phyloP scores from a whole-genome alignment of 352 stramenopile genomes.

The Globisporangium viniferum region DNA sequence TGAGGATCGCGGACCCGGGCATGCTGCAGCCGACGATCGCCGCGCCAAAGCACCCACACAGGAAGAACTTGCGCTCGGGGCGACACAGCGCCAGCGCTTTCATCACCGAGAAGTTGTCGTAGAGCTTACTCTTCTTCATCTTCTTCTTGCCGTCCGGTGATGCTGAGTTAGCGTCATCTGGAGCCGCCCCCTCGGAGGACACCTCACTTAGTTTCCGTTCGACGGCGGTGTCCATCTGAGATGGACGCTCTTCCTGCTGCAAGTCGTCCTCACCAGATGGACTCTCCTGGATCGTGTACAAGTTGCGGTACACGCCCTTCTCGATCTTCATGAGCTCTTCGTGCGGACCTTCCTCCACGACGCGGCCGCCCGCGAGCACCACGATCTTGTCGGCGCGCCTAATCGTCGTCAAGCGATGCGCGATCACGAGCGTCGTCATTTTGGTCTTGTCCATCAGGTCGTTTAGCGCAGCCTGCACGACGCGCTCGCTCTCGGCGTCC shows the following conservation, averaged over 20 bases:
- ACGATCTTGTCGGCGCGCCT: constrained; percentile 60
- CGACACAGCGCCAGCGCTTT: constrained; percentile 27
- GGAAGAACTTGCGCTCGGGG: constrained; percentile 37
- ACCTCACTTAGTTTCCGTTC: neutral
- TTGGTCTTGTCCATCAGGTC: constrained; percentile 24
- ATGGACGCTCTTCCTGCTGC: constrained; percentile 12
- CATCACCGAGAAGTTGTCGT: constrained; percentile 26
- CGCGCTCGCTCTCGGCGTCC: constrained; percentile 29
- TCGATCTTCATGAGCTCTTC: constrained; percentile 49
- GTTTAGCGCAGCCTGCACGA: constrained; percentile 39
- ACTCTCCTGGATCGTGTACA: constrained; percentile 57
- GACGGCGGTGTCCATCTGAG: neutral
- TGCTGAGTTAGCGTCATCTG: neutral
- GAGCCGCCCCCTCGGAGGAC: neutral
- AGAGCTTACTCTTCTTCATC: neutral
- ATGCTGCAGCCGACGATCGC: constrained; percentile 30
- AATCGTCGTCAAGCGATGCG: constrained; percentile 51
- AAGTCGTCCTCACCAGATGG: constrained; percentile 9
- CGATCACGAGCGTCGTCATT: constrained; percentile 23
- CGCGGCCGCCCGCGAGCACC: constrained; percentile 34
- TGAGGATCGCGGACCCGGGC: constrained; percentile 29
- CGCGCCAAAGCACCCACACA: constrained; percentile 28
- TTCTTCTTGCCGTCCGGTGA: neutral
- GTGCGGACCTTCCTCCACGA: constrained; percentile 52
- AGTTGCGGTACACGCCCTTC: constrained; percentile 72